A percentile compares a stretch with the other conserved stretches of the same genome.
These are phyloP conservation scores for Malassezia japonica DNA, from an alignment of 1,284 basidiomycete genomes.

Conservation along the genomic window DNA sequence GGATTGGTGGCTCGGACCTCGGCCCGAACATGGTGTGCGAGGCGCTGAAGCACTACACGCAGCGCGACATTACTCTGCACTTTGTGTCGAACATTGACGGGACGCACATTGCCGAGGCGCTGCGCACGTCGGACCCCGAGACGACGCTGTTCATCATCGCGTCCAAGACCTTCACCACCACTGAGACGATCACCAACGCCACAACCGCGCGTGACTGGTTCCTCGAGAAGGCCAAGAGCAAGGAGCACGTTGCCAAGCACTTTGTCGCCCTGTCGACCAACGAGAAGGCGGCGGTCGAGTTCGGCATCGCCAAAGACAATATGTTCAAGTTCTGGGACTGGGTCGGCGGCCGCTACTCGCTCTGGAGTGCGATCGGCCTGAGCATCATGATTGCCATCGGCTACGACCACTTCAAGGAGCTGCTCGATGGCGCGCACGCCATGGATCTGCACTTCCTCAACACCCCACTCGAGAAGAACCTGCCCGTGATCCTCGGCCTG, in stretches of 20 bases:
- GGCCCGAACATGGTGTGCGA: conserved; percentile 98
- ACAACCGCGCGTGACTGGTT: conserved; percentile 91
- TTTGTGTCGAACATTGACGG: conserved; percentile 99
- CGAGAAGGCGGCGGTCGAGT: conserved; percentile 82
- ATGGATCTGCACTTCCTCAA: conserved; percentile 96
- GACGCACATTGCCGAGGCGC: conserved; percentile 84
- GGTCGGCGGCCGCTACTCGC: conserved; percentile 95
- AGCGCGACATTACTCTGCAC: conserved; percentile 74
- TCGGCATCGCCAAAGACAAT: conserved; percentile 82
- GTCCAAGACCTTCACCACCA: conserved; percentile 96
- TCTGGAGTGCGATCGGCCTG: conserved; percentile 96
- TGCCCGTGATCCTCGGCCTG: conserved; percentile 84
- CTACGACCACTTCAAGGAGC: conserved; percentile 82
- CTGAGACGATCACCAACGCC: conserved; percentile 98
- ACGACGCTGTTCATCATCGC: conserved; percentile 95
- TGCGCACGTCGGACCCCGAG: conserved; percentile 75
- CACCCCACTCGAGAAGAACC: conserved; percentile 76
- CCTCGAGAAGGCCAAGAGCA: conserved; percentile 61
- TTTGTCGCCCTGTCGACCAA: conserved; percentile 97
- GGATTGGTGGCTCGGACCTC: conserved; percentile 93
- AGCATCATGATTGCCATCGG: conserved; percentile 87
- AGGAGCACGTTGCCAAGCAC: conserved; percentile 91
- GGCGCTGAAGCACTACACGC: conserved; percentile 83
- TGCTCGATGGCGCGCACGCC: conserved; percentile 83
- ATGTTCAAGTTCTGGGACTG: conserved; percentile 99